Conservation (phyloP, 768 basidiomycete genomes). For the Flagelloscypha sp. region DNA sequence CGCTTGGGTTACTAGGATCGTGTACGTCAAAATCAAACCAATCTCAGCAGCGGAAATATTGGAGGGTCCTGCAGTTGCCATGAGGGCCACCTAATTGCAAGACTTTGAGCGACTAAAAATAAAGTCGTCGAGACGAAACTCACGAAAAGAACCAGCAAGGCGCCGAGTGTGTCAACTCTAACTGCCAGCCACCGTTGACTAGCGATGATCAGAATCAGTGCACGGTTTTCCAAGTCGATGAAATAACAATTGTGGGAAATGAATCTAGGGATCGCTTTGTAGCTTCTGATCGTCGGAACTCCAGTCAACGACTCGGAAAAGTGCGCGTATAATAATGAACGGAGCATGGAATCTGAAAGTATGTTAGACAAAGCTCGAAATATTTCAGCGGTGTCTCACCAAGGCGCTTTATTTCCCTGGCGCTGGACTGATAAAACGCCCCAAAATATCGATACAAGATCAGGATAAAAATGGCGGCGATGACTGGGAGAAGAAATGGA, state of each 20-base stretch:
- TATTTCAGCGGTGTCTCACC: too few relatives aligned
- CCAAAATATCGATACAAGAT: constrained; percentile 64
- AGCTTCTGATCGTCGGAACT: constrained; percentile 64
- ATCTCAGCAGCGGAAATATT: constrained; percentile 74
- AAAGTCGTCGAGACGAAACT: constrained; percentile 13
- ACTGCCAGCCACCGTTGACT: constrained; percentile 86
- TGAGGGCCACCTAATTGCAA: constrained; percentile 58
- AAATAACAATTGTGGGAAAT: constrained; percentile 53
- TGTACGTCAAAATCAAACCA: constrained; percentile 70
- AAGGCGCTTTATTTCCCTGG: constrained; percentile 69
- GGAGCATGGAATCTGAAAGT: constrained; percentile 53
- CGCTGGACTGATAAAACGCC: constrained; percentile 76
- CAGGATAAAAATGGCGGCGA: constrained; percentile 55
- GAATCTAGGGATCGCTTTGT: constrained; percentile 57
- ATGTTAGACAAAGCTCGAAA: constrained; percentile 1
- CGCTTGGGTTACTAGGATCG: constrained; percentile 71
- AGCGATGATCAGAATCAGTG: constrained; percentile 78
- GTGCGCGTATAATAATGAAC: constrained; percentile 68
- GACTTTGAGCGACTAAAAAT: not conserved
- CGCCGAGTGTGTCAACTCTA: constrained; percentile 77
- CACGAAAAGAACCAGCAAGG: constrained; percentile 64
- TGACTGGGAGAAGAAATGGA: constrained; percentile 81
- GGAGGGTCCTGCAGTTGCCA: constrained; percentile 63
- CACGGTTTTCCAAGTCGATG: constrained; percentile 70
- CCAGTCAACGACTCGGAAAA: constrained; percentile 25